These are phyloP conservation scores for Irpex sp. DNA, from an alignment of 1,284 basidiomycete species.

Conservation along the genomic window DNA sequence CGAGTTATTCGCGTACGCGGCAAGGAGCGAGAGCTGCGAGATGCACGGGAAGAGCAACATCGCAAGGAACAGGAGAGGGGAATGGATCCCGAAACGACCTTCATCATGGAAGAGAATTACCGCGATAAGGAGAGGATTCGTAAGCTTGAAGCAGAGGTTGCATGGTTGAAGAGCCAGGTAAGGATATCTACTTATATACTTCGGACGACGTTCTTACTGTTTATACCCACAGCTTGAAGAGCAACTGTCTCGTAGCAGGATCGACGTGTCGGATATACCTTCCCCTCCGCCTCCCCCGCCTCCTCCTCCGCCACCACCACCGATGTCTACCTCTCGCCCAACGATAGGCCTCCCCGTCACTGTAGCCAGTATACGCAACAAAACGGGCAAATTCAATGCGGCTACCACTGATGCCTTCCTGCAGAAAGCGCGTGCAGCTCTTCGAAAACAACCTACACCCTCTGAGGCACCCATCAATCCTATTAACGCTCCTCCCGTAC, in stretches of 20 bases:
- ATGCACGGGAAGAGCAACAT: conserved; percentile 47
- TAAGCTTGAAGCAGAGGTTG: conserved; percentile 65
- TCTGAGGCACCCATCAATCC: conserved; percentile 46
- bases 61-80: conserved; percentile 34
- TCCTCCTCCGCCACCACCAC: conserved; percentile 42
- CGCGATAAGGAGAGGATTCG: conserved; percentile 62
- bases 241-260: conserved; percentile 24
- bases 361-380: conserved; percentile 8
- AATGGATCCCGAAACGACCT: conserved; percentile 20
- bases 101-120: conserved; percentile 36
- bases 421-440: conserved; percentile 53
- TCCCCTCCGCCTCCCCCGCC: conserved; percentile 22
- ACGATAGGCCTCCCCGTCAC: conserved; percentile 9
- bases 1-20: conserved; percentile 46
- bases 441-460: conserved; percentile 53
- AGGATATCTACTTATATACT: conserved; percentile 9
- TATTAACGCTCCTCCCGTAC: conserved; percentile 17
- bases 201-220: no score
- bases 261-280: conserved; percentile 8
- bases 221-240: conserved; percentile 41
- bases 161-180: conserved; percentile 61
- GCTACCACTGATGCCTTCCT: conserved; percentile 42
- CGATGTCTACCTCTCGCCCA: conserved; percentile 23
- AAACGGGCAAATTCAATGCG: conserved; percentile 9
- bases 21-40: conserved; percentile 57